Evolutionary conservation across 2,329 filamentous ascomycete genomes (phyloP).

Genomic region (Aspergillus fumigatiaffinis): DNA sequence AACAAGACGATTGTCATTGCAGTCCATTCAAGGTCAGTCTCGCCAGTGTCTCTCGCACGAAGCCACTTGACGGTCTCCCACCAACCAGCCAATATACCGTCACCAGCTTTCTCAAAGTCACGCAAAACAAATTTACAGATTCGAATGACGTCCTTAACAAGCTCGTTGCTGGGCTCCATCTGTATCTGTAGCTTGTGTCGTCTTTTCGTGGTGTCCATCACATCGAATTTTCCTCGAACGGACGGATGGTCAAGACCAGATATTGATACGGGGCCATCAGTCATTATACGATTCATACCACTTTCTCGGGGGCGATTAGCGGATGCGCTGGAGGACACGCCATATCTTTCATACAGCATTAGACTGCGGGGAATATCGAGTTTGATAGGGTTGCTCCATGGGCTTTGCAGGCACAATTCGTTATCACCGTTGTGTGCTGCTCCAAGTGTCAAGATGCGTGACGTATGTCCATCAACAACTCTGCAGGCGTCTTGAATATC

Average conservation of each 20-base stretch:
- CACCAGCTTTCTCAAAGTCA: slow-evolving; percentile 51
- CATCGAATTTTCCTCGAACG: slow-evolving; percentile 59
- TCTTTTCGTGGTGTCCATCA: slow-evolving; percentile 59
- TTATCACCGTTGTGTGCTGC: slow-evolving; percentile 60
- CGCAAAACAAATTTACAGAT: slow-evolving; percentile 63
- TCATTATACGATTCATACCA: slow-evolving; percentile 44
- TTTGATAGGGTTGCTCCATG: slow-evolving; percentile 68
- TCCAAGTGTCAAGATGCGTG: slow-evolving; percentile 67
- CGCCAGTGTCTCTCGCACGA: slow-evolving; percentile 43
- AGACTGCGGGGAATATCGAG: slow-evolving; percentile 59
- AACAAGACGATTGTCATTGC: slow-evolving; percentile 62
- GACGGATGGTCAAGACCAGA: slow-evolving; percentile 57
- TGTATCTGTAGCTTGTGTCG: slow-evolving; percentile 66
- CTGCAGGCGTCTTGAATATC: slow-evolving; percentile 71
- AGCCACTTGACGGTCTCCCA: slow-evolving; percentile 72
- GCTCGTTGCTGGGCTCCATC: slow-evolving; percentile 61
- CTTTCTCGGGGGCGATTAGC: slow-evolving; percentile 51
- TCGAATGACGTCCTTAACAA: slow-evolving; percentile 59
- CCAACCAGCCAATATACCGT: slow-evolving; percentile 65
- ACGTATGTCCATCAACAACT: slow-evolving; percentile 62
- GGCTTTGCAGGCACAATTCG: slow-evolving; percentile 68
- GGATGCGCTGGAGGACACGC: slow-evolving; percentile 54
- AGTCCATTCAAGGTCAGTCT: slow-evolving; percentile 64
- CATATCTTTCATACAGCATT: slow-evolving; percentile 56
- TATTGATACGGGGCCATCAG: slow-evolving; percentile 39